Evolutionary conservation across 2,329 filamentous ascomycete species (phyloP), one percentile per base, ranked within the genome.

Genomic region (Cercospora sp.): DNA sequence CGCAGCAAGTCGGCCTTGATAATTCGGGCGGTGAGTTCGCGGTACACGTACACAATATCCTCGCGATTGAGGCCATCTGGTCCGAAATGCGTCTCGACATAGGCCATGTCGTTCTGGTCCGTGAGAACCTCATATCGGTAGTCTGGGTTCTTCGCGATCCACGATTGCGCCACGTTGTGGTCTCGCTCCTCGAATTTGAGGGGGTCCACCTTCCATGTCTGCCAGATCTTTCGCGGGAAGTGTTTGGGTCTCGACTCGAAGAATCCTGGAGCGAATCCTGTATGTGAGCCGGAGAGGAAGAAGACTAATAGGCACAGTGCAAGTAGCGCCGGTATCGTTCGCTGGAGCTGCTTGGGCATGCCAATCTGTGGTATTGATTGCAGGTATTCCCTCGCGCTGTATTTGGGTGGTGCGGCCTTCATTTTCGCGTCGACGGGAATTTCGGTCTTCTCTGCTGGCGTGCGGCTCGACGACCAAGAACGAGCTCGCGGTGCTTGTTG

Each of bases 201-300:
- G 2, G 90, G 87, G 69, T 89, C 85, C 30, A 89, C 85, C 77
- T 91, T 92, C 90, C 90, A 92, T 0, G 87, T 90, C 78, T 92
- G 90, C 90, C 90, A 92, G 72, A 92, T 90, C 79, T 92, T 92
- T 65, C 84, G 83, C 5, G 85, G 90, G 73, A 88, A 92, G 72
- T 64, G 76, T 62, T 67, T 64, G 70, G 69, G 53, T 68, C 71
- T 66, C 31, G 63, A 30, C 58, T 78, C 75, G 60, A 67, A 69
- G 57, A 70, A 57, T 26, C 55, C 55, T 26, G 72, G 65, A 30
- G 64, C 55, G 53, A 67, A 42, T 45, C 67, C 67, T 18, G 67
- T 63, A 28, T 67, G 65, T 61, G 75, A 60, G 74, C 77, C 30
- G 65, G 77, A 68, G 60, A 86, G 72, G 68, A 86, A 77, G 48